Conservation (phyloP, 1,284 basidiomycete genomes). For the Cutaneotrichosporon cavernicola region DNA sequence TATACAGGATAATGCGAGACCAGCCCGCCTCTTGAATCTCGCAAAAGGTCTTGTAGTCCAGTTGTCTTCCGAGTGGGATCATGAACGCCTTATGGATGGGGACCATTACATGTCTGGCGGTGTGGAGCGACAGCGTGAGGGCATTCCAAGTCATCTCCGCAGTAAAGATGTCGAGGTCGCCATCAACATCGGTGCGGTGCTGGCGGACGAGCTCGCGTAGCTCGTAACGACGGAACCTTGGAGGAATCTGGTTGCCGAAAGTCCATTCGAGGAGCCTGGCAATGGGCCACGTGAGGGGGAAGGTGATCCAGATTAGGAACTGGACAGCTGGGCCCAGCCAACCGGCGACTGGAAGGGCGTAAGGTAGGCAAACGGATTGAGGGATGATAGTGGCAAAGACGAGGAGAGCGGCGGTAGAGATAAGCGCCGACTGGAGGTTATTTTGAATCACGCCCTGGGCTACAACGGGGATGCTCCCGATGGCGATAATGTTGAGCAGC, state of each 20-base stretch:
- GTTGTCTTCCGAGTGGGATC: conserved; percentile 73
- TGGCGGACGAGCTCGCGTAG: conserved; percentile 72
- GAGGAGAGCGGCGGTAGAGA: conserved; percentile 77
- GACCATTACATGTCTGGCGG: conserved; percentile 72
- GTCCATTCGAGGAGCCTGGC: conserved; percentile 76
- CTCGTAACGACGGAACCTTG: conserved; percentile 55
- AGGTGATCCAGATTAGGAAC: conserved; percentile 65
- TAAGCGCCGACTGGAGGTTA: conserved; percentile 71
- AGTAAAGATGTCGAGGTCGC: conserved; percentile 69
- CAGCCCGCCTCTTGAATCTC: conserved; percentile 74
- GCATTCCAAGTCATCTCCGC: conserved; percentile 74
- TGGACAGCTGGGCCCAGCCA: conserved; percentile 75
- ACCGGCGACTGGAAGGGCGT: conserved; percentile 85
- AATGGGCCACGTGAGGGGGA: conserved; percentile 73
- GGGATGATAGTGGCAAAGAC: conserved; percentile 56
- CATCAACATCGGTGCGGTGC: conserved; percentile 61
- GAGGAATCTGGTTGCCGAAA: conserved; percentile 65
- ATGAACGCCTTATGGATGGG: conserved; percentile 68
- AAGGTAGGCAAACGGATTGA: conserved; percentile 83
- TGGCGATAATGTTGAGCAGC: conserved; percentile 82
- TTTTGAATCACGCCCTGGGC: conserved; percentile 78
- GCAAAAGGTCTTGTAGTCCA: conserved; percentile 74
- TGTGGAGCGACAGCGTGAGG: conserved; percentile 68
- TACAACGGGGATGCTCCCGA: conserved; percentile 84
- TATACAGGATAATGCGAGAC: conserved; percentile 64